phyloP scores from a whole-genome alignment of 208 protist genomes.

The Novymonas esmeraldas region DNA sequence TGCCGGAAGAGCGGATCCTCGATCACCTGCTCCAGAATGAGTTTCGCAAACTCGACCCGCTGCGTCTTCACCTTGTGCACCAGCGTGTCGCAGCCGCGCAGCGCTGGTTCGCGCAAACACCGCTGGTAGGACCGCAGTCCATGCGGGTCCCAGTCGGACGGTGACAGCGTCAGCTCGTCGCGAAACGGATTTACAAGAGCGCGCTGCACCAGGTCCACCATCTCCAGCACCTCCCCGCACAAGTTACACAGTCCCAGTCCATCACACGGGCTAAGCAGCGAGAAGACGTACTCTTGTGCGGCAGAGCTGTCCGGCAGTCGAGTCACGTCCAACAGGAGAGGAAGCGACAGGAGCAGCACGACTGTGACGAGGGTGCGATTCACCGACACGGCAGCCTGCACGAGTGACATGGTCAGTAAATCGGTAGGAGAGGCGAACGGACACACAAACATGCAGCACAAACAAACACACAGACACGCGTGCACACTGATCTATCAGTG shows the following conservation, averaged over 20 bases:
- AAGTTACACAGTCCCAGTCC: conserved; percentile 23
- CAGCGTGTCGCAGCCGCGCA: conserved; percentile 38
- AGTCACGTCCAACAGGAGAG: conserved; percentile 15
- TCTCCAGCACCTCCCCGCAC: conserved; percentile 38
- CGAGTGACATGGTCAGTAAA: not conserved
- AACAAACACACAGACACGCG: not conserved
- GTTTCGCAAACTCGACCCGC: conserved; percentile 17
- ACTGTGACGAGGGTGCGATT: conserved; percentile 12
- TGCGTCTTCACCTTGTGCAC: conserved; percentile 28
- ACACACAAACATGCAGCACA: not conserved
- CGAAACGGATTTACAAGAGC: conserved; percentile 13
- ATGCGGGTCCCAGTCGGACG: conserved; percentile 13
- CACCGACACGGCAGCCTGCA: not conserved
- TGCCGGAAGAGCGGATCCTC: conserved; percentile 13
- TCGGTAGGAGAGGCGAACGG: not conserved
- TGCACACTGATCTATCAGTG: no score
- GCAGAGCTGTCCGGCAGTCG: conserved; percentile 19
- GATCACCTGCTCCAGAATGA: conserved; percentile 26
- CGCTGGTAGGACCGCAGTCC: conserved; percentile 12
- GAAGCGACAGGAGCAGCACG: conserved; percentile 21
- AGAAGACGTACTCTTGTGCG: conserved; percentile 32
- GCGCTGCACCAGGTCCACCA: conserved; percentile 30
- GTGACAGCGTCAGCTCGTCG: conserved; percentile 22
- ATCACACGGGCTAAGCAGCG: conserved; percentile 19
- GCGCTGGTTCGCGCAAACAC: conserved; percentile 20